A percentile compares a stretch with the other conserved stretches of the same genome.
phyloP scores from a whole-genome alignment of 1,139 yeast species.

The Pichia sp. region DNA sequence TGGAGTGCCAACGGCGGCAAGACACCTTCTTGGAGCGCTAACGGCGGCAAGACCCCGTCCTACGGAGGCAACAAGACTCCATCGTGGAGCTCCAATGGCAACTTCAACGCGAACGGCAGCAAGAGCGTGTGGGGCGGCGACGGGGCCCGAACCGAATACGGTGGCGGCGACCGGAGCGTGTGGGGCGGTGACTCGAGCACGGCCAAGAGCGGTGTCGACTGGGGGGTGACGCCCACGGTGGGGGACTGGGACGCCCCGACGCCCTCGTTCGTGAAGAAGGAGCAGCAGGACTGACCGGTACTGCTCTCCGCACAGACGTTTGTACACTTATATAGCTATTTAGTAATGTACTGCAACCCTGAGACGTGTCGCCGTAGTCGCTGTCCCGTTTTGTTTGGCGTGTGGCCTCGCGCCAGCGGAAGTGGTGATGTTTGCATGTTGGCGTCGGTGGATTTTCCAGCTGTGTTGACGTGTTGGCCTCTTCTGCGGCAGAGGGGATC shows the following conservation, averaged over 20 bases:
- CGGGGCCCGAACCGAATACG: slow-evolving; percentile 54
- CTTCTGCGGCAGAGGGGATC: too few species aligned
- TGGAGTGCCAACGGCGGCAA: slow-evolving; percentile 32
- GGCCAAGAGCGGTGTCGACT: slow-evolving; percentile 22
- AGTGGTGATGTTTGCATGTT: background rate
- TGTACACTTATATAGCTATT: background rate
- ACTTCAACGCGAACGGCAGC: slow-evolving; percentile 36
- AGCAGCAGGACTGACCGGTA: slow-evolving; percentile 23
- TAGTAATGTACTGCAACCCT: too few species aligned
- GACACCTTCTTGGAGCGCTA: slow-evolving; percentile 34
- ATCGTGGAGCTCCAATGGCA: slow-evolving; percentile 14
- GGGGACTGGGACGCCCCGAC: slow-evolving; percentile 38
- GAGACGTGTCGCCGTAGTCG: too few species aligned
- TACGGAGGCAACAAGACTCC: slow-evolving; percentile 30
- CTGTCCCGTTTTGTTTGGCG: too few species aligned
- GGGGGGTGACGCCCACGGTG: slow-evolving; percentile 40
- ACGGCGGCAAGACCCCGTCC: slow-evolving; percentile 29
- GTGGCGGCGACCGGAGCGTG: slow-evolving; percentile 41
- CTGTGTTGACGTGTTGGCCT: slow-evolving; percentile 4
- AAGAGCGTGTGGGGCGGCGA: slow-evolving; percentile 41
- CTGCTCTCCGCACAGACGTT: background rate
- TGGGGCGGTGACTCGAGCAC: slow-evolving; percentile 36
- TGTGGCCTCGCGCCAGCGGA: background rate
- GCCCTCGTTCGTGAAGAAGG: slow-evolving; percentile 25
- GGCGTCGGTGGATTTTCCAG: background rate